A percentile compares a stretch with the other conserved stretches of the same genome.
phyloP scores from a whole-genome alignment of 495 filamentous ascomycete species.

The Stereocaulon alpinum region DNA sequence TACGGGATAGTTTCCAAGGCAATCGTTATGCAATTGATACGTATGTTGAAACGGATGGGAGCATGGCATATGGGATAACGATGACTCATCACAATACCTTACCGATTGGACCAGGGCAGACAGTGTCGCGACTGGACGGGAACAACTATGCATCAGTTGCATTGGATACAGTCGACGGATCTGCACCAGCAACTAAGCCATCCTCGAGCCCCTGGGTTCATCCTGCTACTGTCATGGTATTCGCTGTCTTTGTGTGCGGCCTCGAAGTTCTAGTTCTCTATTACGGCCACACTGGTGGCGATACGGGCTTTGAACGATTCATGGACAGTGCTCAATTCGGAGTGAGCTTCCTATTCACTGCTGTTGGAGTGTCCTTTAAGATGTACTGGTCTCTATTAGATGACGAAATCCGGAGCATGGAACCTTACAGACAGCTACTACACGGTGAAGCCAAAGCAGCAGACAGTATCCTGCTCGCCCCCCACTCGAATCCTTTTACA shows the following conservation, averaged over 20 bases:
- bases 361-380: constrained; percentile 31
- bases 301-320: constrained; percentile 34
- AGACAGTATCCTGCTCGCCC: constrained; percentile 28
- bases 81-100: constrained; percentile 9
- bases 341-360: constrained; percentile 33
- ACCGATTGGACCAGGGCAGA: not conserved
- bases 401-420: constrained; percentile 17
- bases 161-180: not conserved
- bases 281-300: constrained; percentile 30
- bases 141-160: constrained; percentile 8
- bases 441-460: constrained; percentile 20
- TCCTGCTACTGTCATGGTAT: constrained; percentile 3
- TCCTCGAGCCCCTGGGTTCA: not conserved
- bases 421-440: constrained; percentile 25
- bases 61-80: constrained; percentile 28
- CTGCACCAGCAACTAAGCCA: not conserved
- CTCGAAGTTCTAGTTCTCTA: constrained; percentile 31
- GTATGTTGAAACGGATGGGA: constrained; percentile 24
- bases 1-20: not conserved
- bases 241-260: constrained; percentile 27
- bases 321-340: constrained; percentile 35
- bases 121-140: not conserved
- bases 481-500: constrained; percentile 27
- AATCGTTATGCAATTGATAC: constrained; percentile 28
- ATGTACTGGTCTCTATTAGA: constrained; percentile 33